Percentiles rank a stretch among this genome's conserved stretches.
phyloP scores from a whole-genome alignment of 768 basidiomycete species.

The Ramaria sp. region DNA sequence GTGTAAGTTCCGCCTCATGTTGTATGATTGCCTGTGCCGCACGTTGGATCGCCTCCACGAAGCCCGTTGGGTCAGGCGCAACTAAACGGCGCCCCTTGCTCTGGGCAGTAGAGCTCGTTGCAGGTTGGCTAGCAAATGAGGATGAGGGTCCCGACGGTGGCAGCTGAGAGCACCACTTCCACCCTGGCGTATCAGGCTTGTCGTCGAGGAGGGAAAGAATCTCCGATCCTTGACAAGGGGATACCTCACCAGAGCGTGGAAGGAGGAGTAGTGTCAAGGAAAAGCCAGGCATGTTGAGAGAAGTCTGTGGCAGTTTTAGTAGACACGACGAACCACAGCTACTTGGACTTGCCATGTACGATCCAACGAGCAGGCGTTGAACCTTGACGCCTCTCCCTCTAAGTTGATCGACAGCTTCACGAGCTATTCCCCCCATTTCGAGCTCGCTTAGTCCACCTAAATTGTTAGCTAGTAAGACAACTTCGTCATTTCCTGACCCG shows the following conservation, averaged over 20 bases:
- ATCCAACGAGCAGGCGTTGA: constrained; percentile 60
- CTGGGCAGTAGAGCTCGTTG: constrained; percentile 4
- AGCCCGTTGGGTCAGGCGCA: constrained; percentile 37
- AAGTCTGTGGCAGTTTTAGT: constrained; percentile 40
- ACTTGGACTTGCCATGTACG: constrained; percentile 64
- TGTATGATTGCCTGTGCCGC: constrained; percentile 58
- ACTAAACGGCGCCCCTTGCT: constrained; percentile 15
- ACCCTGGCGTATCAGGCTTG: constrained; percentile 60
- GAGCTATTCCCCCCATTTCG: constrained; percentile 60
- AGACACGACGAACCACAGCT: not conserved
- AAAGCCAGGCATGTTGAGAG: constrained; percentile 89
- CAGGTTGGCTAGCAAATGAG: constrained; percentile 15
- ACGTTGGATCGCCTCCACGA: constrained; percentile 42
- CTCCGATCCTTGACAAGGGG: constrained; percentile 25
- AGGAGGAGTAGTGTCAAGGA: constrained; percentile 76
- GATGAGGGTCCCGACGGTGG: constrained; percentile 15
- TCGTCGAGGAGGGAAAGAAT: constrained; percentile 66
- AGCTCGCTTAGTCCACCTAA: constrained; percentile 79
- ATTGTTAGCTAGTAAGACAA: constrained; percentile 80
- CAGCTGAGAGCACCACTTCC: constrained; percentile 62
- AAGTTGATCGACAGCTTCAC: constrained; percentile 48
- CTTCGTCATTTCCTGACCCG: constrained; percentile 45
- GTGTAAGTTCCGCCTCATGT: constrained; percentile 84
- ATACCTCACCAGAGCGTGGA: constrained; percentile 34
- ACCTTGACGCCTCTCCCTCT: constrained; percentile 45